These are phyloP conservation scores for Penicillium egyptiacum DNA, from an alignment of 495 filamentous ascomycete species.

Conservation along the genomic window DNA sequence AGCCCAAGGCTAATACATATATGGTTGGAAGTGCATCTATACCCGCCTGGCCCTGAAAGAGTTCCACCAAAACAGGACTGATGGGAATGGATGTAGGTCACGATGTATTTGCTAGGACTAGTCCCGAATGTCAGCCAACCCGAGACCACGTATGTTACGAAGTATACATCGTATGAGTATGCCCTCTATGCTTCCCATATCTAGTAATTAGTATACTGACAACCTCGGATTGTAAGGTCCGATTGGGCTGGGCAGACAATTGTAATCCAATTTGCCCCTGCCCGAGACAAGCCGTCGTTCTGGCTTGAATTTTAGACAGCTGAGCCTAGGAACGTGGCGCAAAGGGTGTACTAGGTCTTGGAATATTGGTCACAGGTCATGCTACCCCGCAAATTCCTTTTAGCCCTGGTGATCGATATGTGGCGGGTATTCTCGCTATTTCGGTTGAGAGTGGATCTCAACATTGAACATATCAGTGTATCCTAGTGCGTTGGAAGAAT, in stretches of 20 bases:
- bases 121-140: background rate
- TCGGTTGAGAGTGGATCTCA: background rate
- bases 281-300: background rate
- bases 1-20: background rate
- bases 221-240: background rate
- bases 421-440: background rate
- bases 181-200: background rate
- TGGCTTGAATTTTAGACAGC: background rate
- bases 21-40: constrained; percentile 11
- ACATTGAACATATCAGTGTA: background rate
- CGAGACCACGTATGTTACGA: background rate
- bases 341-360: background rate
- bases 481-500: background rate
- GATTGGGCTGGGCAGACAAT: background rate
- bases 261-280: background rate
- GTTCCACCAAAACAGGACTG: background rate
- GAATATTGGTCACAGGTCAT: background rate
- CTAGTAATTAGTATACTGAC: background rate
- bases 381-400: constrained; percentile 10
- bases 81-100: background rate
- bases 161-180: background rate
- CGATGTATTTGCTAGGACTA: background rate
- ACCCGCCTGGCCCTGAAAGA: background rate
- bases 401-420: constrained; percentile 1
- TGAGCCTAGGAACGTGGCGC: background rate